These are phyloP conservation scores for Hypoxylon trugodes DNA, from an alignment of 495 filamentous ascomycete species.

Conservation along the genomic window DNA sequence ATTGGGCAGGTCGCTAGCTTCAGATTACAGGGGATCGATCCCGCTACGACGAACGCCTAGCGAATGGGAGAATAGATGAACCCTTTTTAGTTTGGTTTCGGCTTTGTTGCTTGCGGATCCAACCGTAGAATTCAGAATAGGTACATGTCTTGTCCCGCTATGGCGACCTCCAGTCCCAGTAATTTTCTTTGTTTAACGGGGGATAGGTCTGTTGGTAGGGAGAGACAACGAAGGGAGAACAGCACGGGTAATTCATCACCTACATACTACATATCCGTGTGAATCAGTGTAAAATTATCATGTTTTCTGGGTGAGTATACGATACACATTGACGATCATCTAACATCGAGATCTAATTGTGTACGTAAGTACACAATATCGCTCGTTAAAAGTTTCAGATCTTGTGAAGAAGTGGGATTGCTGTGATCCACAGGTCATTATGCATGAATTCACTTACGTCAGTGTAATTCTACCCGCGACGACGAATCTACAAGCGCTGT, in stretches of 20 bases:
- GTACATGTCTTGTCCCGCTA: neutral
- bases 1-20: constrained; percentile 24
- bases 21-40: constrained; percentile 13
- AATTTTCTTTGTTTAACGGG: neutral
- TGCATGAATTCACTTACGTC: constrained; percentile 1
- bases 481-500: neutral
- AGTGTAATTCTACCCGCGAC: neutral
- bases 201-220: neutral
- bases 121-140: constrained; percentile 11
- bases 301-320: no score
- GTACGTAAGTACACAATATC: no score
- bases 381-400: neutral
- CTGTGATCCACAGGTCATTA: neutral
- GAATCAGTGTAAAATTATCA: no score
- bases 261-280: no score
- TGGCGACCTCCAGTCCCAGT: constrained; percentile 8
- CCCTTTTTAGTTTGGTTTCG: neutral
- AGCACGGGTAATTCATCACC: no score
- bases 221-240: no score
- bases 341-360: constrained; percentile 5
- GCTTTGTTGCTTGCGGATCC: constrained; percentile 9
- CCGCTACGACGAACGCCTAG: neutral
- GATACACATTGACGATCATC: constrained; percentile 6
- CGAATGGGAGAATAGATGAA: constrained; percentile 26
- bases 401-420: neutral